A percentile compares a stretch with the other conserved stretches of the same genome.
Conservation (phyloP, 2,329 filamentous ascomycete species). For the Cladosporium sp. region DNA sequence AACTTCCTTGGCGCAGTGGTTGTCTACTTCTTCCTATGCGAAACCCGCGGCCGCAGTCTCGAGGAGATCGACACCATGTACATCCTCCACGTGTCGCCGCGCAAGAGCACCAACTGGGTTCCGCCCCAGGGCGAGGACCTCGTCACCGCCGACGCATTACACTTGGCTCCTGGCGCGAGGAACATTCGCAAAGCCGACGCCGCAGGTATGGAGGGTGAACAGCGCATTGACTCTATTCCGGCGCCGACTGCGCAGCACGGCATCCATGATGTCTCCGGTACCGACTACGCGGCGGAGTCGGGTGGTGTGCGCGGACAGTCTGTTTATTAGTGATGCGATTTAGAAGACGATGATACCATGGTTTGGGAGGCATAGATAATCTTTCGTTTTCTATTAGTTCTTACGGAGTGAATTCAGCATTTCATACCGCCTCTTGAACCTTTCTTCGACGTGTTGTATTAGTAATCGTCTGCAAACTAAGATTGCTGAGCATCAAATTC, state of each 20-base stretch:
- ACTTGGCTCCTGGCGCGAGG: slow-evolving; percentile 20
- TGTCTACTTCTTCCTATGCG: slow-evolving; percentile 73
- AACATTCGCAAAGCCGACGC: slow-evolving; percentile 24
- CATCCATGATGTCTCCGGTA: slow-evolving; percentile 25
- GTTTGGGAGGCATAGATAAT: too few species aligned
- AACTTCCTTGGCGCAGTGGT: slow-evolving; percentile 25
- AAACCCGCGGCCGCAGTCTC: slow-evolving; percentile 64
- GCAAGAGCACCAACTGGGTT: slow-evolving; percentile 26
- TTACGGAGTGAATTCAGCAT: too few species aligned
- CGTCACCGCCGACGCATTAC: slow-evolving; percentile 21
- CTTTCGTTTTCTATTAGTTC: too few species aligned
- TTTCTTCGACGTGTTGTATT: too few species aligned
- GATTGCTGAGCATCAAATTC: too few species aligned
- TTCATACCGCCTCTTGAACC: too few species aligned
- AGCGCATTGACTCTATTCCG: slow-evolving; percentile 21
- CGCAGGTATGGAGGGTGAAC: slow-evolving; percentile 25
- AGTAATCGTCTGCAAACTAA: too few species aligned
- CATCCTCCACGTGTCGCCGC: slow-evolving; percentile 36
- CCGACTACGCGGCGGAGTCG: slow-evolving; percentile 20
- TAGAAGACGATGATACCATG: too few species aligned
- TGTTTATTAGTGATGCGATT: not conserved
- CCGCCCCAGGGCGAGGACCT: slow-evolving; percentile 21
- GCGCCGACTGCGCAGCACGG: slow-evolving; percentile 21
- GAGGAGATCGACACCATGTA: slow-evolving; percentile 81
- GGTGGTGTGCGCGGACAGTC: slow-evolving; percentile 17